Evolutionary conservation across 352 stramenopile species (phyloP).

Genomic region (Pythium scleroteichum): DNA sequence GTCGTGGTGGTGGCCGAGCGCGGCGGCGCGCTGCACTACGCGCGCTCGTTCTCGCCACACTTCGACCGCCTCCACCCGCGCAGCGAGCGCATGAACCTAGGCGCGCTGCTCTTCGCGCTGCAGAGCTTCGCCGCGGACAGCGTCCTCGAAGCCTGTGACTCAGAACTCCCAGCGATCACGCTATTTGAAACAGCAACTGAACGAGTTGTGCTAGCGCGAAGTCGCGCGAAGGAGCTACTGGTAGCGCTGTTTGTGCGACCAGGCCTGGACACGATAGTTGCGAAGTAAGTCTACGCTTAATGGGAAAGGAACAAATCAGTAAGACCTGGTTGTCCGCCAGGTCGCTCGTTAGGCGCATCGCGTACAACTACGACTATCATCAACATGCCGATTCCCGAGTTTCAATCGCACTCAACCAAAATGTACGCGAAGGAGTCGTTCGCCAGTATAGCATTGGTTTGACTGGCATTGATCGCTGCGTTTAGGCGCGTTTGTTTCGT

Average conservation of each 20-base stretch:
- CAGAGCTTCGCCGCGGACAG: constrained; percentile 57
- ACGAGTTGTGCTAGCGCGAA: constrained; percentile 46
- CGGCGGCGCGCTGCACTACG: constrained; percentile 50
- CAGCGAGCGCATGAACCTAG: constrained; percentile 63
- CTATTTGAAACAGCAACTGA: constrained; percentile 46
- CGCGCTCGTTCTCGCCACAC: constrained; percentile 43
- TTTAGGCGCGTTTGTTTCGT: constrained; percentile 8
- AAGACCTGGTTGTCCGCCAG: no score
- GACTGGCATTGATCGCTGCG: no score
- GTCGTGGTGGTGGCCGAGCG: constrained; percentile 52
- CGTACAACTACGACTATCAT: constrained; percentile 48
- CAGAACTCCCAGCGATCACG: constrained; percentile 28
- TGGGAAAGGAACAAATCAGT: no score
- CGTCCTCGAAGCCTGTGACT: constrained; percentile 8
- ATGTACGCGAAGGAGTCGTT: neutral
- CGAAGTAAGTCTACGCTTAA: constrained; percentile 35
- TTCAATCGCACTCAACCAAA: constrained; percentile 1
- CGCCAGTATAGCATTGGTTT: no score
- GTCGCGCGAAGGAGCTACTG: constrained; percentile 10
- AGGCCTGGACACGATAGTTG: constrained; percentile 23
- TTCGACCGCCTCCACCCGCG: constrained; percentile 55
- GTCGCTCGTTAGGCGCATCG: constrained; percentile 38
- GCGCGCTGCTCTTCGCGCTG: constrained; percentile 60
- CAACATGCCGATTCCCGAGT: constrained; percentile 23
- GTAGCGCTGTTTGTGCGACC: constrained; percentile 44